Conservation (phyloP, 306 rosid species). For the Citrullus mucosospermus region DNA sequence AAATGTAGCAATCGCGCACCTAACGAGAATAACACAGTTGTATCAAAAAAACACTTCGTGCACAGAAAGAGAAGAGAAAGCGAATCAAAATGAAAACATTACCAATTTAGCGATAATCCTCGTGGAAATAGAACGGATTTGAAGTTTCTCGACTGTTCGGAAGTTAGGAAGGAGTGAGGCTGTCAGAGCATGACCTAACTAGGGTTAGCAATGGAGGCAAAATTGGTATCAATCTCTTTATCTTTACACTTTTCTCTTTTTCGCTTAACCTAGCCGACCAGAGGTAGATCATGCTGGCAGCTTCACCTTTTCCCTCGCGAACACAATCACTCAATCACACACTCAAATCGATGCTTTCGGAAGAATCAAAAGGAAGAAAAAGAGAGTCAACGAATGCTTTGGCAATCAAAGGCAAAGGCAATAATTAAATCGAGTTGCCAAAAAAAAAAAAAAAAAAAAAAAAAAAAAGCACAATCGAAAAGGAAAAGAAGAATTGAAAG, state of each 20-base stretch:
- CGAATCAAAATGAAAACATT: background rate
- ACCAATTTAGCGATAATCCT: background rate
- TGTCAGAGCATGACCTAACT: constrained; percentile 98
- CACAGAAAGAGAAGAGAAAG: background rate
- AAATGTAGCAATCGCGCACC: background rate
- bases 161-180: constrained; percentile 90
- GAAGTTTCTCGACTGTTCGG: constrained; percentile 18
- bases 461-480: background rate
- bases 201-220: constrained; percentile 26
- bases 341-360: background rate
- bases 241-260: background rate
- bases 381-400: background rate
- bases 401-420: background rate
- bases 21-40: background rate
- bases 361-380: background rate
- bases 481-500: background rate
- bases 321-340: background rate
- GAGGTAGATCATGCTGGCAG: constrained; percentile 16
- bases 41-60: background rate
- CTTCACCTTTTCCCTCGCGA: constrained; percentile 12
- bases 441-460: background rate
- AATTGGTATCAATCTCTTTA: background rate
- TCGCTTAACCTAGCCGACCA: constrained; percentile 19
- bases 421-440: background rate
- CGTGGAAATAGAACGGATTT: background rate